These are phyloP conservation scores for Phymatotrichopsis omnivora DNA, from an alignment of 2,329 filamentous ascomycete species.

Conservation along the genomic window DNA sequence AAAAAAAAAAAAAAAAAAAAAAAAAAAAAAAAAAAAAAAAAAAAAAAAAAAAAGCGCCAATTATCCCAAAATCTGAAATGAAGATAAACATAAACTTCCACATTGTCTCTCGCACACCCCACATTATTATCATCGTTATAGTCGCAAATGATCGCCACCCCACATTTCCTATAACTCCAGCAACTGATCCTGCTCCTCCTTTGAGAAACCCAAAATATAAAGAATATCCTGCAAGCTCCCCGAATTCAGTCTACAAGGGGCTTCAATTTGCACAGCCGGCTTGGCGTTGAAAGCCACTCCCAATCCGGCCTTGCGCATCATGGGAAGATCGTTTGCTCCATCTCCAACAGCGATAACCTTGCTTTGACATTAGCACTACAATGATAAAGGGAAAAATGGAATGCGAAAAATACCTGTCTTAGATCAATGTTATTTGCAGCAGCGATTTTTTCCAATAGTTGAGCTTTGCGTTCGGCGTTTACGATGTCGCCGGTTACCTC, in stretches of 20 bases:
- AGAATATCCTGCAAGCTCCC: constrained; percentile 60
- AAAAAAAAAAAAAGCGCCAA: background rate
- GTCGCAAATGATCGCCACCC: background rate
- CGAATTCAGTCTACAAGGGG: constrained; percentile 61
- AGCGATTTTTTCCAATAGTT: constrained; percentile 62
- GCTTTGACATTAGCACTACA: constrained; percentile 4
- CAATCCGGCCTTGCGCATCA: constrained; percentile 65
- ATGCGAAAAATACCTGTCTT: constrained; percentile 40
- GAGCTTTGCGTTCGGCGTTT: constrained; percentile 62
- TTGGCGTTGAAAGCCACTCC: constrained; percentile 81
- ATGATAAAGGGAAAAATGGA: background rate
- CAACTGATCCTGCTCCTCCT: constrained; percentile 43
- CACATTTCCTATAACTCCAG: constrained; percentile 1
- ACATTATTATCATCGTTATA: background rate
- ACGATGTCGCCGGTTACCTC: constrained; percentile 64
- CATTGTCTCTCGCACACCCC: background rate
- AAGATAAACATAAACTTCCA: background rate
- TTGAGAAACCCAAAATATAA: constrained; percentile 62
- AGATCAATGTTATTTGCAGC: constrained; percentile 54
- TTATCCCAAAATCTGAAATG: background rate
- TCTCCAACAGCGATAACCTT: constrained; percentile 62
- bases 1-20: background rate
- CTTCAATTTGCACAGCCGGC: constrained; percentile 68
- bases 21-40: background rate
- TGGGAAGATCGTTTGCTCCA: constrained; percentile 71